These are phyloP conservation scores for Cubamyces sp. DNA, from an alignment of 768 basidiomycete species.

Conservation along the genomic window DNA sequence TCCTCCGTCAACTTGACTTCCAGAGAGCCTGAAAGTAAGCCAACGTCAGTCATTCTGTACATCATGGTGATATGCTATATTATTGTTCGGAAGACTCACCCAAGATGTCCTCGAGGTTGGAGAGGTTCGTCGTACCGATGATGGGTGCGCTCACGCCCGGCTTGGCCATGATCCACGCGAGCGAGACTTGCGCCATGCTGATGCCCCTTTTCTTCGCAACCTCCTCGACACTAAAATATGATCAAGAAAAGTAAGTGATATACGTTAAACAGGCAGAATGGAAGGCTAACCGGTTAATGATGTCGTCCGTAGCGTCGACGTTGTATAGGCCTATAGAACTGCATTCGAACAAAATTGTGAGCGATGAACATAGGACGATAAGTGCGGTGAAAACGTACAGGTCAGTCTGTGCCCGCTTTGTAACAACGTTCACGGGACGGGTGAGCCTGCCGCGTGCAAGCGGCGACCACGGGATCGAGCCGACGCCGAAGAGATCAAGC, in stretches of 20 bases:
- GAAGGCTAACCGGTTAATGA: too few species aligned
- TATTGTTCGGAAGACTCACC: too few species aligned
- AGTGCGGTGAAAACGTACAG: too few species aligned
- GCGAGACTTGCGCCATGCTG: conserved; percentile 39
- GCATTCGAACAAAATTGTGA: too few species aligned
- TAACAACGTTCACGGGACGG: conserved; percentile 29
- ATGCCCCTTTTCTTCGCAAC: conserved; percentile 45
- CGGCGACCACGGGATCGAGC: conserved; percentile 44
- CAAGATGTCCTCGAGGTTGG: conserved; percentile 44
- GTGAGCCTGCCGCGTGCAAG: conserved; percentile 40
- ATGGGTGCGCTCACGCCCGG: conserved; percentile 31
- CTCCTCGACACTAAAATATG: conserved; percentile 44
- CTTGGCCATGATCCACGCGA: conserved; percentile 40
- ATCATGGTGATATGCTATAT: too few species aligned
- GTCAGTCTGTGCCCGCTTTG: conserved; percentile 32
- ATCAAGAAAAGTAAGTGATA: too few species aligned
- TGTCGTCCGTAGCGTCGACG: too few species aligned
- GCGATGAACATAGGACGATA: not conserved
- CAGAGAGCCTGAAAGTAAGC: conserved; percentile 1
- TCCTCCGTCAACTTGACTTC: conserved; percentile 37
- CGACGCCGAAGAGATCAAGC: conserved; percentile 38
- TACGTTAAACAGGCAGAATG: too few species aligned
- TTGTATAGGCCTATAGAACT: too few species aligned
- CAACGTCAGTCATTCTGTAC: too few species aligned
- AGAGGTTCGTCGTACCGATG: conserved; percentile 40